Conservation (phyloP, 129 eudicot species). For the Oenanthe sinensis region DNA sequence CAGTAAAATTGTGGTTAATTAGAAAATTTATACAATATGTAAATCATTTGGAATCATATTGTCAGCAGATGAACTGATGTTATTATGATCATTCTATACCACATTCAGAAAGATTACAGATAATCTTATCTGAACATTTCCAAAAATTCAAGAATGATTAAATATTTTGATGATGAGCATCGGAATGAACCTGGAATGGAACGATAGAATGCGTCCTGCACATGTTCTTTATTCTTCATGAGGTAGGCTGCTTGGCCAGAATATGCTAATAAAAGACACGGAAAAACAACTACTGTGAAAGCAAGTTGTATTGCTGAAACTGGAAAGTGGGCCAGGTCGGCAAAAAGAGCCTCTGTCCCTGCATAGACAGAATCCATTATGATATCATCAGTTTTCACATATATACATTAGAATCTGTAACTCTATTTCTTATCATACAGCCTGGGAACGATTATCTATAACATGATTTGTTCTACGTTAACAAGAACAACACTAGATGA, state of each 20-base stretch:
- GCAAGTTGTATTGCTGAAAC: constrained; percentile 88
- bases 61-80: not conserved
- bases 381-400: not conserved
- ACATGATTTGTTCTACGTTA: not conserved
- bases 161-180: not conserved
- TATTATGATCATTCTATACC: not conserved
- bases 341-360: constrained; percentile 97
- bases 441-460: not conserved
- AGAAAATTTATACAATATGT: not conserved
- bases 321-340: constrained; percentile 93
- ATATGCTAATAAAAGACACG: constrained; percentile 91
- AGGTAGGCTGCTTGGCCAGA: constrained; percentile 97
- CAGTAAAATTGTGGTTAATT: not conserved
- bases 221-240: constrained; percentile 70
- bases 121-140: not conserved
- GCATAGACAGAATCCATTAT: constrained; percentile 22
- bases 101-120: constrained; percentile 1
- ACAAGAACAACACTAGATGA: constrained; percentile 6
- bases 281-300: constrained; percentile 78
- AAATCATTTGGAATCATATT: too few relatives aligned
- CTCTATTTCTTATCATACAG: not conserved
- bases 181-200: constrained; percentile 77
- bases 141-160: not conserved
- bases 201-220: constrained; percentile 73
- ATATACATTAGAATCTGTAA: not conserved